phyloP scores from a whole-genome alignment of 2,329 filamentous ascomycete species.

The Penicillium sp. region DNA sequence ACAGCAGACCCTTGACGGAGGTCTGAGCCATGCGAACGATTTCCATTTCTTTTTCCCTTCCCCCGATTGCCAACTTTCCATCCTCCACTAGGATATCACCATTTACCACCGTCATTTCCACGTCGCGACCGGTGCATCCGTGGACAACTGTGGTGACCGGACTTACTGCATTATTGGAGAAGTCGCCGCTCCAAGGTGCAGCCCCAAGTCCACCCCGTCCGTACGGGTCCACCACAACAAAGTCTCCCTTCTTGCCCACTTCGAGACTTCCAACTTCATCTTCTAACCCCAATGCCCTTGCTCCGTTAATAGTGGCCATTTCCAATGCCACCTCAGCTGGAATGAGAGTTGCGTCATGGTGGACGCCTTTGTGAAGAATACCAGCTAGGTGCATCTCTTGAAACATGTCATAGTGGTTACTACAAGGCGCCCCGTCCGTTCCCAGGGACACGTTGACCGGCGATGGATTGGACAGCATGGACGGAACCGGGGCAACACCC shows the following conservation, averaged over 20 bases:
- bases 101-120: slow-evolving; percentile 44
- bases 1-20: slow-evolving; percentile 3
- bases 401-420: slow-evolving; percentile 51
- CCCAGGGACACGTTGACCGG: slow-evolving; percentile 47
- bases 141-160: slow-evolving; percentile 42
- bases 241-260: slow-evolving; percentile 27
- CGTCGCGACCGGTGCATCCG: slow-evolving; percentile 42
- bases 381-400: slow-evolving; percentile 51
- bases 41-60: slow-evolving; percentile 8
- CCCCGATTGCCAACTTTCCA: slow-evolving; percentile 27
- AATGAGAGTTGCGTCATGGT: slow-evolving; percentile 40
- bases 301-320: slow-evolving; percentile 52
- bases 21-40: slow-evolving; percentile 10
- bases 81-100: slow-evolving; percentile 37
- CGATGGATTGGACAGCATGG: slow-evolving; percentile 33
- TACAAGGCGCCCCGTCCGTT: slow-evolving; percentile 52
- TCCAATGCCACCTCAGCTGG: slow-evolving; percentile 46
- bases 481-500: slow-evolving; percentile 46
- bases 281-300: slow-evolving; percentile 45
- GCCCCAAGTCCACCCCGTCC: slow-evolving; percentile 26
- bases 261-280: slow-evolving; percentile 35
- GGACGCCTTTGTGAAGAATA: slow-evolving; percentile 45
- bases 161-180: slow-evolving; percentile 6
- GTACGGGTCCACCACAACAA: slow-evolving; percentile 30
- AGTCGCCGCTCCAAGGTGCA: slow-evolving; percentile 35